Conservation (phyloP, 129 eudicot species). For the Chrysanthemum makinoi region DNA sequence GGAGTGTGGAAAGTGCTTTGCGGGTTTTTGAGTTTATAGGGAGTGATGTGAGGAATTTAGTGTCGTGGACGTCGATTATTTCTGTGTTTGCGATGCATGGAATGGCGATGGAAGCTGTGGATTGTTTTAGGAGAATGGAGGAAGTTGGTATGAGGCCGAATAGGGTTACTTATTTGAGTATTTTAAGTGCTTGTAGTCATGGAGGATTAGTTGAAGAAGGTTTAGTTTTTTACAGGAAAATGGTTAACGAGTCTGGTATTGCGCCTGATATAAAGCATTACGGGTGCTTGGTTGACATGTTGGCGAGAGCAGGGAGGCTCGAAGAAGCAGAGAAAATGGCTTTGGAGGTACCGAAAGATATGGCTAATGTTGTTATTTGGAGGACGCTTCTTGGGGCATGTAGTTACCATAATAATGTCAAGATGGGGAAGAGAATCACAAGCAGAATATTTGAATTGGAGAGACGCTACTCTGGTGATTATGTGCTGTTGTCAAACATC, state of each 20-base stretch:
- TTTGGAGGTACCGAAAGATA: constrained; percentile 35
- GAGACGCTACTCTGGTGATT: constrained; percentile 63
- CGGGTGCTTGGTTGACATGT: constrained; percentile 56
- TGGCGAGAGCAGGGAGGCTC: constrained; percentile 59
- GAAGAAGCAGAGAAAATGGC: constrained; percentile 62
- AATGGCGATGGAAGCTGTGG: constrained; percentile 45
- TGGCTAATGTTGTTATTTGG: constrained; percentile 58
- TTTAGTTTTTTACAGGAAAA: constrained; percentile 39
- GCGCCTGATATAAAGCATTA: constrained; percentile 51
- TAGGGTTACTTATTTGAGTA: constrained; percentile 54
- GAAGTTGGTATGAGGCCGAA: constrained; percentile 47
- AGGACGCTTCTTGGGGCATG: constrained; percentile 81
- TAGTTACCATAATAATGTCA: constrained; percentile 53
- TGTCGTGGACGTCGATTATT: constrained; percentile 56
- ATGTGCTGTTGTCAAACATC: constrained; percentile 67
- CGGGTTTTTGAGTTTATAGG: constrained; percentile 39
- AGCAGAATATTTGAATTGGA: constrained; percentile 60
- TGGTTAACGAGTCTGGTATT: constrained; percentile 40
- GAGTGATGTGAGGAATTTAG: constrained; percentile 36
- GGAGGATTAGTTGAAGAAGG: constrained; percentile 64
- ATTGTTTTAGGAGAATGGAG: constrained; percentile 45
- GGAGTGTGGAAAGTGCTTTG: constrained; percentile 38
- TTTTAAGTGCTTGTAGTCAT: constrained; percentile 62
- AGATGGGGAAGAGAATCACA: constrained; percentile 60
- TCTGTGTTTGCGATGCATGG: constrained; percentile 56